phyloP scores from a whole-genome alignment of 805 yeast genomes.

The Grigorovia jiainica region DNA sequence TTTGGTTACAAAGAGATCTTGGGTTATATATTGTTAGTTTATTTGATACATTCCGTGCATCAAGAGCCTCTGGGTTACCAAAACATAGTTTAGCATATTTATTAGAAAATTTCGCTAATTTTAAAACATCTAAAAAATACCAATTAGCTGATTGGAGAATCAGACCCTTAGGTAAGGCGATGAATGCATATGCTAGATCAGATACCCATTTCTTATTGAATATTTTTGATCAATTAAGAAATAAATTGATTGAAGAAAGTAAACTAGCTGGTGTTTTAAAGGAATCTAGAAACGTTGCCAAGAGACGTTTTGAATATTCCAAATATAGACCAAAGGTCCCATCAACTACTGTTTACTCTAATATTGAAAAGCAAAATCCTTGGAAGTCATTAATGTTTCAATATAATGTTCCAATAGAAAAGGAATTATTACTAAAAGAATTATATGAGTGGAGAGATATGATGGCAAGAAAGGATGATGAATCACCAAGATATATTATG shows the following conservation, averaged over 20 bases:
- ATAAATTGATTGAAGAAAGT: slow-evolving; percentile 43
- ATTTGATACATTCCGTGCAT: slow-evolving; percentile 90
- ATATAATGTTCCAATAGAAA: slow-evolving; percentile 50
- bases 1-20: slow-evolving; percentile 92
- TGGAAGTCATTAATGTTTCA: slow-evolving; percentile 56
- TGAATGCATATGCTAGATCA: slow-evolving; percentile 82
- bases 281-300: slow-evolving; percentile 72
- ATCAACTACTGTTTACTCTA: slow-evolving; percentile 35
- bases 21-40: slow-evolving; percentile 84
- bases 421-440: slow-evolving; percentile 45
- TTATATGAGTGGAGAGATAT: slow-evolving; percentile 79
- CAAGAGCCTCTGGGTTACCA: slow-evolving; percentile 69
- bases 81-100: slow-evolving; percentile 77
- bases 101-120: slow-evolving; percentile 68
- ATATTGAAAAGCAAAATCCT: slow-evolving; percentile 50
- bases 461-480: slow-evolving; percentile 69
- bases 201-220: slow-evolving; percentile 88
- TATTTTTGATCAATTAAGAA: slow-evolving; percentile 67
- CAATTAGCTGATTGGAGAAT: slow-evolving; percentile 96
- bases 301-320: slow-evolving; percentile 71
- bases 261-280: slow-evolving; percentile 54
- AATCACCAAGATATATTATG: slow-evolving; percentile 75
- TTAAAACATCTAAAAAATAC: slow-evolving; percentile 85
- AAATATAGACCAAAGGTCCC: slow-evolving; percentile 41
- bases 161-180: slow-evolving; percentile 68